phyloP scores from a whole-genome alignment of 2,329 filamentous ascomycete genomes.

The Daldinia sp. region DNA sequence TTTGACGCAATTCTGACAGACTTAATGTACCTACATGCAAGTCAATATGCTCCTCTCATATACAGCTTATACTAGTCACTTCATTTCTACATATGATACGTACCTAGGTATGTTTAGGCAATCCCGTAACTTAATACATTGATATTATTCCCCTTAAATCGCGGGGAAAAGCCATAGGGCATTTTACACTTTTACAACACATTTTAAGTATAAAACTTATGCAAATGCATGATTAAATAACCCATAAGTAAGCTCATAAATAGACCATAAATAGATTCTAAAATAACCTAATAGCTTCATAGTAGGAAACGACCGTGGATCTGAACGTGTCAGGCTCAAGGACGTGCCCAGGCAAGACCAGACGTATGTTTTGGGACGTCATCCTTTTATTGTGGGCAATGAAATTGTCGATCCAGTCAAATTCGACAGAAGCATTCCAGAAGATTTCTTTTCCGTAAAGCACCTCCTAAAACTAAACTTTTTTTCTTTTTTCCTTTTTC shows the following conservation, averaged over 20 bases:
- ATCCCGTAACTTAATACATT: slow-evolving; percentile 11
- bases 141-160: slow-evolving; percentile 13
- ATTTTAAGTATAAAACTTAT: background rate
- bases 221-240: background rate
- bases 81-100: background rate
- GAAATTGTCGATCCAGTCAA: slow-evolving; percentile 18
- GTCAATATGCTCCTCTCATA: background rate
- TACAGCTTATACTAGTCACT: no score
- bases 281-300: slow-evolving; percentile 19
- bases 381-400: slow-evolving; percentile 14
- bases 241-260: no score
- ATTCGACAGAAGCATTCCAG: slow-evolving; percentile 20
- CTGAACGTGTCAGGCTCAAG: slow-evolving; percentile 11
- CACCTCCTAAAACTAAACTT: background rate
- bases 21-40: background rate
- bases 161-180: slow-evolving; percentile 26
- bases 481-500: background rate
- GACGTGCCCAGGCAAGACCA: slow-evolving; percentile 2
- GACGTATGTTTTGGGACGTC: slow-evolving; percentile 32
- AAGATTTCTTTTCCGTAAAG: slow-evolving; percentile 6
- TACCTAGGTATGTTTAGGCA: background rate
- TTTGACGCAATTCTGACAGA: no score
- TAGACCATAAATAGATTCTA: slow-evolving; percentile 35
- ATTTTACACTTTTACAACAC: slow-evolving; percentile 1
- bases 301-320: slow-evolving; percentile 14